A percentile compares a stretch with the other conserved stretches of the same genome.
Conservation (phyloP, 164 flowering plant species). For the Stephania cephalantha region DNA sequence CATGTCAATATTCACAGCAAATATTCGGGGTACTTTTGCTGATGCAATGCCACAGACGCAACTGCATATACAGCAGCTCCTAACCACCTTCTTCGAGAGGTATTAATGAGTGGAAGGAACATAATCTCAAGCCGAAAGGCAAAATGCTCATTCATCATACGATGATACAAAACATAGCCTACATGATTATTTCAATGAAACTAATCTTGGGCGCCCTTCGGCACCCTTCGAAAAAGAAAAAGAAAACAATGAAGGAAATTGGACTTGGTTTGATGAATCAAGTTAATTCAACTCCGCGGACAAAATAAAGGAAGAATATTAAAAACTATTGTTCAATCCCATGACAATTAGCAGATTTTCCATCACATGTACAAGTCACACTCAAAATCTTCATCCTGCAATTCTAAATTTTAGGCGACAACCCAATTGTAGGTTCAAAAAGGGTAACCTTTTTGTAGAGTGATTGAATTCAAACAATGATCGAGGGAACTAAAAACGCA, state of each 20-base stretch:
- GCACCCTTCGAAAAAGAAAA: no score
- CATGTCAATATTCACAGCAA: not conserved
- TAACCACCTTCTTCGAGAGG: not conserved
- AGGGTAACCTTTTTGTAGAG: not conserved
- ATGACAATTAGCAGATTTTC: not conserved
- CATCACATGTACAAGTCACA: not conserved
- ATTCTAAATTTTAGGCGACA: not conserved
- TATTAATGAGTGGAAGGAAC: not conserved
- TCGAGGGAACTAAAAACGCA: conserved; percentile 12
- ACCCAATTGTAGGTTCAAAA: not conserved
- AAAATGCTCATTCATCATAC: no score
- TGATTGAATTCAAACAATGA: not conserved
- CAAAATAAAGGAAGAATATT: not conserved
- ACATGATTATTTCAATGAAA: no score
- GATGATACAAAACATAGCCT: no score
- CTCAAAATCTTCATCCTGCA: not conserved
- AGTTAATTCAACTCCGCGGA: no score
- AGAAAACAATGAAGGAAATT: no score
- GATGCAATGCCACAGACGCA: not conserved
- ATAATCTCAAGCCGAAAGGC: no score
- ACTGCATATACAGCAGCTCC: not conserved
- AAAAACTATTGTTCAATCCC: no score
- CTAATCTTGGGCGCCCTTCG: no score
- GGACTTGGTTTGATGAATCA: not conserved
- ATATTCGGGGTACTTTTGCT: not conserved